These are phyloP conservation scores for Sugiyamaella neomexicana DNA, from an alignment of 1,139 yeast species.

Conservation along the genomic window DNA sequence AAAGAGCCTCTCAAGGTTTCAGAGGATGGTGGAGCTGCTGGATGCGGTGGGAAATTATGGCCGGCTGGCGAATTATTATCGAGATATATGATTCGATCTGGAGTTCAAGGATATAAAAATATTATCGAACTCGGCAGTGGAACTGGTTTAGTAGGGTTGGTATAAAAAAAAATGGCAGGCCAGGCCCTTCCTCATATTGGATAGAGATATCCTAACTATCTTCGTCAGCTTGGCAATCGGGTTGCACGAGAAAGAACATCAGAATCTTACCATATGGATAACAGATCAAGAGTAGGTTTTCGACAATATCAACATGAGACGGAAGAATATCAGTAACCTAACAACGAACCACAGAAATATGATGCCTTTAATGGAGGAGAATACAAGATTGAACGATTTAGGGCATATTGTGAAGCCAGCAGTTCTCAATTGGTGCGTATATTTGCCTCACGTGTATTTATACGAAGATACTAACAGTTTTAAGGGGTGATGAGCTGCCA, in stretches of 20 bases:
- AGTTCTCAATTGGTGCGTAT: conserved; percentile 47
- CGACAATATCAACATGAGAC: background rate
- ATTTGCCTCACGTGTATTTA: no score
- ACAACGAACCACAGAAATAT: conserved; percentile 36
- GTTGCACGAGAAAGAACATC: conserved; percentile 32
- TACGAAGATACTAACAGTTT: conserved; percentile 8
- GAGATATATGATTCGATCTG: conserved; percentile 44
- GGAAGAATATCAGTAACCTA: background rate
- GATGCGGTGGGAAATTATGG: conserved; percentile 64
- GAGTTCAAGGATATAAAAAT: conserved; percentile 33
- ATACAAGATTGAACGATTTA: conserved; percentile 46
- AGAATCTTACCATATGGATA: conserved; percentile 44
- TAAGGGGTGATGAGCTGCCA: conserved; percentile 47
- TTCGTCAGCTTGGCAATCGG: conserved; percentile 40
- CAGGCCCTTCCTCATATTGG: background rate
- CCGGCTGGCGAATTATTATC: conserved; percentile 56
- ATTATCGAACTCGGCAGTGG: conserved; percentile 57
- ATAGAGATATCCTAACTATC: conserved; percentile 6
- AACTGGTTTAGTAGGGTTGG: conserved; percentile 53
- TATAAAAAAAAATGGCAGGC: background rate
- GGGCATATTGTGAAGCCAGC: conserved; percentile 43
- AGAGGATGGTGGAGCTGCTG: conserved; percentile 58
- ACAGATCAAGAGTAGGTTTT: conserved; percentile 43
- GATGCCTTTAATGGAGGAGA: conserved; percentile 49
- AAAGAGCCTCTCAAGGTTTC: conserved; percentile 44